A percentile compares a stretch with the other conserved stretches of the same genome.
These are phyloP conservation scores for Sordaria brevicollis DNA, from an alignment of 495 filamentous ascomycete genomes.

Conservation along the genomic window DNA sequence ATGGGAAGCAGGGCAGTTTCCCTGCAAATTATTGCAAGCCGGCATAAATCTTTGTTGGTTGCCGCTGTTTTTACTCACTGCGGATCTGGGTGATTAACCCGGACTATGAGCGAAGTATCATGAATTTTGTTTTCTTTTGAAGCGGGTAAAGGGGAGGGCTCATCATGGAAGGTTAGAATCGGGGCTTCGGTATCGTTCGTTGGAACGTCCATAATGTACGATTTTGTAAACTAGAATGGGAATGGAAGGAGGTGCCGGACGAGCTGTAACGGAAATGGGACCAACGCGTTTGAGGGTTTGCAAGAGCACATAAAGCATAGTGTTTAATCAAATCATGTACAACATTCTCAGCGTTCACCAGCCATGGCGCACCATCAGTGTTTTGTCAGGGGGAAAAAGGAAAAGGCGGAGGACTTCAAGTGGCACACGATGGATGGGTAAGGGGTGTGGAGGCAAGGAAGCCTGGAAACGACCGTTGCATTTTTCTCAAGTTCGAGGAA, in stretches of 20 bases:
- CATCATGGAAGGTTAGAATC: not conserved
- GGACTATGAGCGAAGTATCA: not conserved
- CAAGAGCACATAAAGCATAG: not conserved
- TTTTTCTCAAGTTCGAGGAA: too few relatives aligned
- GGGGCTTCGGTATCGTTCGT: too few relatives aligned
- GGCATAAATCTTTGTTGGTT: constrained; percentile 1
- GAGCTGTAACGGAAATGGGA: not conserved
- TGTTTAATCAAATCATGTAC: not conserved
- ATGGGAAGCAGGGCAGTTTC: constrained; percentile 66
- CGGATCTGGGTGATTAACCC: not conserved
- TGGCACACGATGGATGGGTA: too few relatives aligned
- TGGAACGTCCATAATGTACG: too few relatives aligned
- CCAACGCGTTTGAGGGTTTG: not conserved
- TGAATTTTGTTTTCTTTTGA: not conserved
- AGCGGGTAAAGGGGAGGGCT: not conserved
- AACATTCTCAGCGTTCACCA: not conserved
- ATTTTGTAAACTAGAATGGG: not conserved
- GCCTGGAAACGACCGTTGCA: too few relatives aligned
- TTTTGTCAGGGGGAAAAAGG: too few relatives aligned
- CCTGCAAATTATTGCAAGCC: constrained; percentile 78
- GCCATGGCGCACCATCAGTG: too few relatives aligned
- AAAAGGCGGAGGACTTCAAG: too few relatives aligned
- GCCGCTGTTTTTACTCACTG: not conserved
- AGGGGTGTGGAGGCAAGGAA: too few relatives aligned
- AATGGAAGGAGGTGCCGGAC: not conserved